phyloP scores from a whole-genome alignment of 1,139 yeast species.

The Hyphopichia buzzinii region DNA sequence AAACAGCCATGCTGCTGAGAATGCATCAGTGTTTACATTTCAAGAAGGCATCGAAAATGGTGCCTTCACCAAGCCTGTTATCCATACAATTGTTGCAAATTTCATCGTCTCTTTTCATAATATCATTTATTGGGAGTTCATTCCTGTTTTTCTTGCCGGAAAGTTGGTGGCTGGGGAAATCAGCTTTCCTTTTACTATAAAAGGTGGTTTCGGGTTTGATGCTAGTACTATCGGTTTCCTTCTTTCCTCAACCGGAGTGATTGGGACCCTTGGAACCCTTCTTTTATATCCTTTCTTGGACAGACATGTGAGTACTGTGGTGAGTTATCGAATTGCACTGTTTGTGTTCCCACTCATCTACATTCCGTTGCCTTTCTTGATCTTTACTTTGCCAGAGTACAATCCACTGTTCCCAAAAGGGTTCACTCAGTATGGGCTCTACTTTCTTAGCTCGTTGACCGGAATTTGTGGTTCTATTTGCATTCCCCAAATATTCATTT shows the following conservation, averaged over 20 bases:
- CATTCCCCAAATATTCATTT: conserved; percentile 15
- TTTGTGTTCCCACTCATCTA: conserved; percentile 48
- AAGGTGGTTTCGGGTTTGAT: conserved; percentile 33
- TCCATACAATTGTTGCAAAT: conserved; percentile 40
- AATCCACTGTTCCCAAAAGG: conserved; percentile 22
- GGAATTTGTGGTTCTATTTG: conserved; percentile 9
- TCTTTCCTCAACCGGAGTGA: conserved; percentile 54
- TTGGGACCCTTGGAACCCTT: conserved; percentile 52
- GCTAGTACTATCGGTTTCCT: conserved; percentile 53
- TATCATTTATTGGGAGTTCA: conserved; percentile 56
- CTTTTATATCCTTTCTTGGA: conserved; percentile 57
- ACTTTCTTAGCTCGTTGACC: conserved; percentile 25
- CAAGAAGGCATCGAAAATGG: conserved; percentile 5
- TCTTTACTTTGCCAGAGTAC: conserved; percentile 40
- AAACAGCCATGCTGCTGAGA: background rate
- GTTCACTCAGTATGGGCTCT: conserved; percentile 22
- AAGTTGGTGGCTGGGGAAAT: conserved; percentile 32
- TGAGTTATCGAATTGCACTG: conserved; percentile 41
- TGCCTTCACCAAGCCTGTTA: conserved; percentile 34
- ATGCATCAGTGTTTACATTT: conserved; percentile 1
- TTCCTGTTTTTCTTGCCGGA: conserved; percentile 61
- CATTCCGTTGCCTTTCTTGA: conserved; percentile 47
- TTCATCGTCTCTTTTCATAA: conserved; percentile 48
- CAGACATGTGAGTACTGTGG: conserved; percentile 44
- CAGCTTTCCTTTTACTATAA: conserved; percentile 33